Evolutionary conservation across 169 alveolate genomes (phyloP).

Genomic region (Eimeria sp.): DNA sequence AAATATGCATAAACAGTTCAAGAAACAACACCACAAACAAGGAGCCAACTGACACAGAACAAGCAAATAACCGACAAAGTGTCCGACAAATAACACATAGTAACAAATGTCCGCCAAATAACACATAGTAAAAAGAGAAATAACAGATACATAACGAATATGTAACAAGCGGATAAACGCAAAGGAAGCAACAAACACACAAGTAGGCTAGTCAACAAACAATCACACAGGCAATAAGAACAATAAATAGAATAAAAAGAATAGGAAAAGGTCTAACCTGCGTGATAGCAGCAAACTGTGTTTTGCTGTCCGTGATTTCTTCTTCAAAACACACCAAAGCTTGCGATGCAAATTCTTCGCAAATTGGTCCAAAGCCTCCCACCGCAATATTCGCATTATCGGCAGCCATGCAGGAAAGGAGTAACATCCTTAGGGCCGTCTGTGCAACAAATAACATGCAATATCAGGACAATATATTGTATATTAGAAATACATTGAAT

Average conservation of each 20-base stretch:
- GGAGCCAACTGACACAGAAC: neutral
- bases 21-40: neutral
- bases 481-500: too few species aligned
- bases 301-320: conserved; percentile 85
- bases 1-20: neutral
- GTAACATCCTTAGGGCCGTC: conserved; percentile 83
- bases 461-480: too few species aligned
- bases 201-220: too few species aligned
- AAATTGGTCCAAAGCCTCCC: conserved; percentile 84
- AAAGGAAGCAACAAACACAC: too few species aligned
- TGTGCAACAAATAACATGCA: conserved; percentile 74
- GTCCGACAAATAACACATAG: too few species aligned
- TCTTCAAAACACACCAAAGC: conserved; percentile 87
- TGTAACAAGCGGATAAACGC: too few species aligned
- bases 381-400: neutral
- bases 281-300: conserved; percentile 81
- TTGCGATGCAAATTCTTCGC: conserved; percentile 85
- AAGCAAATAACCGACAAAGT: too few species aligned
- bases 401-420: conserved; percentile 70
- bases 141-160: neutral
- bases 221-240: too few species aligned
- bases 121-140: too few species aligned
- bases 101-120: too few species aligned
- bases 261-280: neutral
- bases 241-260: too few species aligned